These are phyloP conservation scores for Cyamopsis tetragonoloba DNA, from an alignment of 306 rosid genomes.

Conservation along the genomic window DNA sequence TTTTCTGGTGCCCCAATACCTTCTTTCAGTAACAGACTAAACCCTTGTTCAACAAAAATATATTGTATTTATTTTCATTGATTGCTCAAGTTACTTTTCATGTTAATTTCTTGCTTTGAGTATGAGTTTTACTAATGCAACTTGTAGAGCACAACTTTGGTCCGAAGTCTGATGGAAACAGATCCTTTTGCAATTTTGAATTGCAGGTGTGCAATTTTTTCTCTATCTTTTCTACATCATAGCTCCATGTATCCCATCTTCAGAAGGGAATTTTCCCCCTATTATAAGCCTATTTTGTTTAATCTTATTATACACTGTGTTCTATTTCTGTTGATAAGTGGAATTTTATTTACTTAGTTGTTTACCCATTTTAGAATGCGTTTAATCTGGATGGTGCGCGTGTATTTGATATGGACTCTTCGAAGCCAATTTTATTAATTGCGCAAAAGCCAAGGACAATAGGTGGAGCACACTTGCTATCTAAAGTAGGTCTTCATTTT, in stretches of 20 bases:
- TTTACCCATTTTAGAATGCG: conserved; percentile 47
- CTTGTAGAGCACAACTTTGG: conserved; percentile 38
- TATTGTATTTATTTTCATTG: neutral
- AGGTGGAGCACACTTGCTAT: conserved; percentile 45
- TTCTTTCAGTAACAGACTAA: neutral
- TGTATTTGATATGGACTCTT: conserved; percentile 59
- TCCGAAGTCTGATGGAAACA: conserved; percentile 31
- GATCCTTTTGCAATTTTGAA: conserved; percentile 49
- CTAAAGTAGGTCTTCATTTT: conserved; percentile 59
- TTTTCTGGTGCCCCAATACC: neutral
- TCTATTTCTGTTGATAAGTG: neutral
- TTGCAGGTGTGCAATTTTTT: conserved; percentile 49
- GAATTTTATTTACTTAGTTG: conserved; percentile 29
- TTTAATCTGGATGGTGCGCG: conserved; percentile 66
- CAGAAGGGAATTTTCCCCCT: neutral
- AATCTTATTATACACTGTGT: neutral
- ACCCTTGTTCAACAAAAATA: neutral
- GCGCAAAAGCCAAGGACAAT: conserved; percentile 60
- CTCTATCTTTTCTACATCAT: conserved; percentile 1
- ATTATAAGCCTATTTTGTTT: neutral
- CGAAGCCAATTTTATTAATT: conserved; percentile 59
- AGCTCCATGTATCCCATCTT: neutral
- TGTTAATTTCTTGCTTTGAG: neutral
- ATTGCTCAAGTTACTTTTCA: neutral
- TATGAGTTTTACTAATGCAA: conserved; percentile 1